phyloP scores from a whole-genome alignment of 2,329 filamentous ascomycete species.

The Plenodomus biglobosus region DNA sequence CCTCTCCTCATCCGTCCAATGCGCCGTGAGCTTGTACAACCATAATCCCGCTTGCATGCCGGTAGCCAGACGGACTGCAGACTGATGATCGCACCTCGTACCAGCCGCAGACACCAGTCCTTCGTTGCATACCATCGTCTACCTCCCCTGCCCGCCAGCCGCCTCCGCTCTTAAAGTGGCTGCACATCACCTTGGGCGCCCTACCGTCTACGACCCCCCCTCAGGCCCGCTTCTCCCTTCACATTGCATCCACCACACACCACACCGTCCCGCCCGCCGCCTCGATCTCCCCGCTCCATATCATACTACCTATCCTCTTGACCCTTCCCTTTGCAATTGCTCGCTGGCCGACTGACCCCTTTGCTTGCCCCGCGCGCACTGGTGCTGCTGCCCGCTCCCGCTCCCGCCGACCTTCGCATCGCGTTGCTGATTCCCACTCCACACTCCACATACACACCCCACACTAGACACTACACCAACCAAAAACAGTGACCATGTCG shows the following conservation, averaged over 20 bases:
- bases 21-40: conserved; percentile 29
- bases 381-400: conserved; percentile 1
- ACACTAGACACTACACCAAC: conserved; percentile 5
- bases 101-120: conserved; percentile 9
- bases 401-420: neutral
- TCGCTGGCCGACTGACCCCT: conserved; percentile 16
- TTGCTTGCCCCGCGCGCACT: conserved; percentile 1
- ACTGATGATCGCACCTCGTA: conserved; percentile 34
- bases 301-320: neutral
- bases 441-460: too few species aligned
- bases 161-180: conserved; percentile 28
- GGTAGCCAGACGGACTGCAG: conserved; percentile 21
- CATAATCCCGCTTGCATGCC: conserved; percentile 28
- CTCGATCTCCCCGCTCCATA: neutral
- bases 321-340: conserved; percentile 4
- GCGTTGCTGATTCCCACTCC: neutral
- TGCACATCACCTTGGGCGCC: conserved; percentile 6
- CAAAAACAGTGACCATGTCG: conserved; percentile 29
- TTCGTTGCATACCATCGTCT: neutral
- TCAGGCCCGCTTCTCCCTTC: neutral
- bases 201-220: conserved; percentile 3
- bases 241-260: neutral
- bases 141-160: conserved; percentile 29
- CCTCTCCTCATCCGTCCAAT: conserved; percentile 28
- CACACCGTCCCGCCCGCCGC: neutral